Percentiles rank a stretch among this genome's conserved stretches.
These are phyloP conservation scores for Aspergillus quadricinctus DNA, from an alignment of 2,329 filamentous ascomycete species.

Conservation along the genomic window DNA sequence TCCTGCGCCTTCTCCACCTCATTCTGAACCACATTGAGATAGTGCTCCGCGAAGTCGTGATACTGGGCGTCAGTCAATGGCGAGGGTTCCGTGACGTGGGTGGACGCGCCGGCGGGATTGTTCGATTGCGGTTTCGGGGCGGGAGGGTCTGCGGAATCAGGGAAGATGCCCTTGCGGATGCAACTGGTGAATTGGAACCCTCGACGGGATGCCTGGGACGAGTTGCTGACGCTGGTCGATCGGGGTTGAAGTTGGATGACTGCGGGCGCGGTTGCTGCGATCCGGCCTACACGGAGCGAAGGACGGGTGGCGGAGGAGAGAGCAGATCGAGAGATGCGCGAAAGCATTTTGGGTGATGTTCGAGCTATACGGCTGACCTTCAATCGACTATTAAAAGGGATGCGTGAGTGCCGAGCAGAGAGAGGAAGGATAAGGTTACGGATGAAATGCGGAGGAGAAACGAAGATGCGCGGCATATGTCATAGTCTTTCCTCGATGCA, in stretches of 20 bases:
- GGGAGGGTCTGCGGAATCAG: conserved; percentile 54
- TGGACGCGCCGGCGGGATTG: conserved; percentile 39
- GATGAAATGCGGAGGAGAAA: not conserved
- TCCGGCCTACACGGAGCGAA: conserved; percentile 17
- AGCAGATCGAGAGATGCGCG: conserved; percentile 40
- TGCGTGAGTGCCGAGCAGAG: not conserved
- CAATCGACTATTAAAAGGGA: not conserved
- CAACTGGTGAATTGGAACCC: conserved; percentile 34
- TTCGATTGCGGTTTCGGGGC: conserved; percentile 36
- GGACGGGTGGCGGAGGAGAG: conserved; percentile 20
- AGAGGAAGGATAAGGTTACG: not conserved
- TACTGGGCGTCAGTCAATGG: conserved; percentile 68
- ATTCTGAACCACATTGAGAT: conserved; percentile 58
- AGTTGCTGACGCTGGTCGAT: conserved; percentile 4
- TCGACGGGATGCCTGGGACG: conserved; percentile 12
- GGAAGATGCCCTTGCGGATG: conserved; percentile 52
- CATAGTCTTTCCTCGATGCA: not conserved
- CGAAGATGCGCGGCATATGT: conserved; percentile 7
- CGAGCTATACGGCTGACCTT: not conserved
- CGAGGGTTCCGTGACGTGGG: conserved; percentile 51
- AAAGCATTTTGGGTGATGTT: conserved; percentile 27
- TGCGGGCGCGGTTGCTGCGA: conserved; percentile 9
- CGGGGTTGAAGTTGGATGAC: conserved; percentile 12
- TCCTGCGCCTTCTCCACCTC: conserved; percentile 73
- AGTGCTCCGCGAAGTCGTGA: conserved; percentile 71